Conservation (phyloP, 1,284 basidiomycete genomes). For the Boletus semigastroideus region DNA sequence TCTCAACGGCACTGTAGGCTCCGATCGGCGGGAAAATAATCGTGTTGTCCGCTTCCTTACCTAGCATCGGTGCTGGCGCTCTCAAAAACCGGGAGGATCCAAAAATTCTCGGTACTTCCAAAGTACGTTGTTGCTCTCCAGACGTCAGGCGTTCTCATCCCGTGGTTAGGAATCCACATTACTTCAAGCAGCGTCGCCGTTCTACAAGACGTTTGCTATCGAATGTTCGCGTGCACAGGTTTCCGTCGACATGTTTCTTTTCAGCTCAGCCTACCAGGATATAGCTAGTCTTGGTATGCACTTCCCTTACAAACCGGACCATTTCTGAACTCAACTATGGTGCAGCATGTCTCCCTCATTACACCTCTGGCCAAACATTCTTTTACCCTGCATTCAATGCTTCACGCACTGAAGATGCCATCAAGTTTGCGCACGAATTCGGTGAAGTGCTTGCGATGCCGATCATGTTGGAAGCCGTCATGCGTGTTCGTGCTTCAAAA, state of each 20-base stretch:
- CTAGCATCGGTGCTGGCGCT: conserved; percentile 86
- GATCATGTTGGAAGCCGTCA: conserved; percentile 96
- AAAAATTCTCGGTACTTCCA: conserved; percentile 93
- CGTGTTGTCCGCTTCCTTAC: conserved; percentile 85
- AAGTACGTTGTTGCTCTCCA: conserved; percentile 47
- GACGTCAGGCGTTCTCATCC: conserved; percentile 9
- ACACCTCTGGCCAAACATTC: conserved; percentile 97
- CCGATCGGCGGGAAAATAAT: conserved; percentile 96
- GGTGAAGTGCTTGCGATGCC: conserved; percentile 91
- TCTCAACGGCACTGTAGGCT: conserved; percentile 43
- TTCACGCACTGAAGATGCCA: conserved; percentile 88
- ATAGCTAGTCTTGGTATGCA: conserved; percentile 83
- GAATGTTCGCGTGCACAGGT: conserved; percentile 98
- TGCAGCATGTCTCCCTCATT: conserved; percentile 88
- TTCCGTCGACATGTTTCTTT: conserved; percentile 99
- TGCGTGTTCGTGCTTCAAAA: conserved; percentile 94
- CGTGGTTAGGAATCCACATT: conserved; percentile 73
- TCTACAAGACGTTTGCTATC: conserved; percentile 99
- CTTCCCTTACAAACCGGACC: background rate
- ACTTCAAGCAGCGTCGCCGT: conserved; percentile 86
- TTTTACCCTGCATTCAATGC: conserved; percentile 99
- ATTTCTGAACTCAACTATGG: conserved; percentile 8
- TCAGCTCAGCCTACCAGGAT: conserved; percentile 92
- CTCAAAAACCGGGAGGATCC: conserved; percentile 97
- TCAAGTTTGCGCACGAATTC: conserved; percentile 98